Conservation (phyloP, 2,329 filamentous ascomycete genomes). For the Zymoseptoria ardabiliae region DNA sequence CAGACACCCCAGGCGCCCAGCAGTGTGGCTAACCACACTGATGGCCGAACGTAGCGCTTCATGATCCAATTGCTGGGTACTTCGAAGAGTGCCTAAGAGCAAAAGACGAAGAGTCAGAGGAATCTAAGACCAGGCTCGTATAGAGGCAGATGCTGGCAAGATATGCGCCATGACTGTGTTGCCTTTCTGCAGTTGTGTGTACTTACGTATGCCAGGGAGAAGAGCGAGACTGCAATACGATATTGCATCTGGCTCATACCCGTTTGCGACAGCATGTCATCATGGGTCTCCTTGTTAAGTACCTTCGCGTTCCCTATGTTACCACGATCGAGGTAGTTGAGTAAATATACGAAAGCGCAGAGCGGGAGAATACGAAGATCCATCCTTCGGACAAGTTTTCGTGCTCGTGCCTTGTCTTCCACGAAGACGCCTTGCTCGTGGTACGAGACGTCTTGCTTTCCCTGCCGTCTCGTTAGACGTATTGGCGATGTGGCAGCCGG, state of each 20-base stretch:
- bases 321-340: conserved; percentile 16
- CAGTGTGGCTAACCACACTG: conserved; percentile 33
- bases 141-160: no score
- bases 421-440: conserved; percentile 6
- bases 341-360: conserved; percentile 19
- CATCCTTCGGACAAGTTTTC: conserved; percentile 16
- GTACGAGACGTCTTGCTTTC: background rate
- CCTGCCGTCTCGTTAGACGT: background rate
- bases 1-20: conserved; percentile 34
- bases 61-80: conserved; percentile 35
- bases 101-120: conserved; percentile 30
- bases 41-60: conserved; percentile 33
- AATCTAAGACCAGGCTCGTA: no score
- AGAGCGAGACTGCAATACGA: conserved; percentile 35
- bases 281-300: conserved; percentile 51
- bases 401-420: conserved; percentile 18
- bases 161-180: background rate
- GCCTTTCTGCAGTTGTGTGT: no score
- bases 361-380: conserved; percentile 20
- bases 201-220: conserved; percentile 18
- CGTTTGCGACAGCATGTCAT: conserved; percentile 57
- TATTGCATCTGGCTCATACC: conserved; percentile 56
- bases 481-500: background rate
- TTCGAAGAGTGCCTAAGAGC: conserved; percentile 28
- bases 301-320: conserved; percentile 50